Percentiles rank a stretch among this genome's conserved stretches.
These are phyloP conservation scores for Lanmaoa pseudosensibilis DNA, from an alignment of 768 basidiomycete species.

Conservation along the genomic window DNA sequence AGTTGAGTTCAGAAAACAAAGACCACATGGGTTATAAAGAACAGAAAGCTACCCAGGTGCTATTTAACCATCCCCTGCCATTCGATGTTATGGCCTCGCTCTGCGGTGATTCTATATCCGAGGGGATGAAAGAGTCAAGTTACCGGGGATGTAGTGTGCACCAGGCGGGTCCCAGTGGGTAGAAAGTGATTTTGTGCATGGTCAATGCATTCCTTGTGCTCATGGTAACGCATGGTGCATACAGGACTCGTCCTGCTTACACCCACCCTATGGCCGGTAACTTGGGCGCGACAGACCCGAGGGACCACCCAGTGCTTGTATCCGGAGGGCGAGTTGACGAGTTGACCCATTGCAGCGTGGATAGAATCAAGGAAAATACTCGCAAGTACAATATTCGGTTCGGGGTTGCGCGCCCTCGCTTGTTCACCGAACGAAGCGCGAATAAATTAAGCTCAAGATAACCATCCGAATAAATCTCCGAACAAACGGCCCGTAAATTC, in stretches of 20 bases:
- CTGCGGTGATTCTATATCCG: not conserved
- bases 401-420: too few species aligned
- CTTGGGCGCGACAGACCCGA: too few species aligned
- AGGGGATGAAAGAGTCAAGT: not conserved
- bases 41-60: not conserved
- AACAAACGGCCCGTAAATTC: not conserved
- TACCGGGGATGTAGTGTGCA: not conserved
- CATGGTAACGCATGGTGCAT: not conserved
- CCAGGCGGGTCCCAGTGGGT: not conserved
- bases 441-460: not conserved
- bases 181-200: not conserved
- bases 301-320: too few species aligned
- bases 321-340: too few species aligned
- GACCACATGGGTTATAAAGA: not conserved
- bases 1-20: not conserved
- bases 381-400: too few species aligned
- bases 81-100: not conserved
- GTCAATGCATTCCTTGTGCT: not conserved
- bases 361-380: too few species aligned
- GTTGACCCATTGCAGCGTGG: too few species aligned
- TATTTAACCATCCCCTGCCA: too few species aligned
- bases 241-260: not conserved
- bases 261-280: not conserved
- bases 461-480: not conserved
- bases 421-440: too few species aligned